Evolutionary conservation across 805 yeast species (phyloP), one percentile per base, ranked within the genome.

Genomic region (Nakazawaea ambrosiae): DNA sequence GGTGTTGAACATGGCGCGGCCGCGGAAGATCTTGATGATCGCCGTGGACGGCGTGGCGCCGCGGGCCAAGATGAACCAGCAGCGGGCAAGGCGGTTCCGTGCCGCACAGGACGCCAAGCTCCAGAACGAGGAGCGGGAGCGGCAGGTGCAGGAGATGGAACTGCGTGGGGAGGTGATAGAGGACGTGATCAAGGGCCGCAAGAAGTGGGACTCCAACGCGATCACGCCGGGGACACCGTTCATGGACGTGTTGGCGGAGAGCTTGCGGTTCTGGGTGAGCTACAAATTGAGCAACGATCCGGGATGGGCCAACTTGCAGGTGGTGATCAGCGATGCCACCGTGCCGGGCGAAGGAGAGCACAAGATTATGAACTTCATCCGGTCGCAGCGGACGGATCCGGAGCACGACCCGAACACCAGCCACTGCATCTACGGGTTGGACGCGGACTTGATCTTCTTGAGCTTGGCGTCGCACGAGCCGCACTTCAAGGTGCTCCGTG

Each of bases 301-400:
- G 2, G 96, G 94, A 24, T 92, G 98, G 98, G 79, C 79, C 31
- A 71, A 81, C 42, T 62, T 90, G 33, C 92, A 92, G 58, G 88
- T 92, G 5, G 83, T 92, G 18, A 81, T 92, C 32, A 82, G 95
- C 51, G 99, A 90, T 56, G 95, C 96, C 22, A 80, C 95, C 0
- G 97, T 90, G 11, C 98, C 99, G 1, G 99, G 99, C 45, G 99
- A 92, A 69, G 99, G 99, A 55, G 99, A 92, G 60, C 99, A 92
- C 65, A 92, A 92, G 58, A 81, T 92, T 49, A 92, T 92, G 98
- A 88, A 83, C 51, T 92, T 89, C 55, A 83, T 92, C 40, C 75
- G 99, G 52, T 75, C 85, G 29, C 97, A 89, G 56, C 70, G 97
- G 48, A 73, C 82, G 28, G 92, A 84, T 49, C 85, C 94, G 0